phyloP scores from a whole-genome alignment of 345 rosid species.

The Geranium brycei region DNA sequence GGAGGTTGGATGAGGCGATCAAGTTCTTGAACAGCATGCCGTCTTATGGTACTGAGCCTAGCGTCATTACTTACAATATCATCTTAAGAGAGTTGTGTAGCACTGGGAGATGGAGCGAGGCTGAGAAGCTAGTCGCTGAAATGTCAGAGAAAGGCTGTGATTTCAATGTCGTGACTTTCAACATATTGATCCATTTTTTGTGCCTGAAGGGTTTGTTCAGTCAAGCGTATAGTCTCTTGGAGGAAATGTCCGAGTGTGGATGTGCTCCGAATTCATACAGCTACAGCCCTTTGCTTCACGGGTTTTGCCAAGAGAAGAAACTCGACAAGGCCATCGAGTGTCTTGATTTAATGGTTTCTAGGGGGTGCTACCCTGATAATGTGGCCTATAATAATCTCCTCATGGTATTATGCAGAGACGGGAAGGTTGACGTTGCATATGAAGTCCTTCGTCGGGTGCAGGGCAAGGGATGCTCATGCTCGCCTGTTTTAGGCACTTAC shows the following conservation, averaged over 20 bases:
- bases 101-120: slow-evolving; percentile 85
- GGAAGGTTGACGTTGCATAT: slow-evolving; percentile 75
- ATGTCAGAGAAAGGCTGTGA: slow-evolving; percentile 69
- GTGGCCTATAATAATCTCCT: slow-evolving; percentile 83
- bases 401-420: slow-evolving; percentile 72
- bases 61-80: slow-evolving; percentile 70
- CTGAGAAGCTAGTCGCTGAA: slow-evolving; percentile 61
- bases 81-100: slow-evolving; percentile 76
- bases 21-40: slow-evolving; percentile 60
- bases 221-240: slow-evolving; percentile 62
- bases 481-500: slow-evolving; percentile 61
- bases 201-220: slow-evolving; percentile 71
- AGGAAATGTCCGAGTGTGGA: slow-evolving; percentile 74
- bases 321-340: slow-evolving; percentile 75
- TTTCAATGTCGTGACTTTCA: slow-evolving; percentile 78
- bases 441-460: slow-evolving; percentile 71
- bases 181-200: slow-evolving; percentile 74
- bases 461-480: slow-evolving; percentile 47
- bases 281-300: slow-evolving; percentile 74
- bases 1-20: slow-evolving; percentile 75
- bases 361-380: slow-evolving; percentile 83
- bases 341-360: slow-evolving; percentile 70
- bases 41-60: slow-evolving; percentile 59
- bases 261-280: slow-evolving; percentile 72
- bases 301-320: slow-evolving; percentile 79